Evolutionary conservation across 208 protist species (phyloP), one percentile per base, ranked within the genome.

Genomic region (Angomonas deanei): DNA sequence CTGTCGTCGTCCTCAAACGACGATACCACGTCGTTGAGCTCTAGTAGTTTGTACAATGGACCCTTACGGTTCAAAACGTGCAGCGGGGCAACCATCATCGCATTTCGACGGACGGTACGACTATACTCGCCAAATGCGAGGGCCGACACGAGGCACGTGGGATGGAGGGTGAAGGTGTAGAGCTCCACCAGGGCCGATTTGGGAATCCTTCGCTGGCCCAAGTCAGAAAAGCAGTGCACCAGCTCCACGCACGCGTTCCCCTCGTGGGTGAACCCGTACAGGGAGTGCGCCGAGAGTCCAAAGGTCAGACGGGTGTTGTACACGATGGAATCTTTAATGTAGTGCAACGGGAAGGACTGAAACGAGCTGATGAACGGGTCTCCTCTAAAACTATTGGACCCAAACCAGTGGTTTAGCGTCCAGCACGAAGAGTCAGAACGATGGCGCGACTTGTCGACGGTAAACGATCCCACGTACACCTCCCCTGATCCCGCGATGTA

Each of bases 81-180:
- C 8, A 26, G 42, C 4, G 42, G 42, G 19, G 23, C 13, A 8
- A 50, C 8, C 17, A 26, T 50, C 23, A 50, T 26, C 17, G 8
- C 3, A n/a, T n/a, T n/a, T n/a, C n/a, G n/a, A n/a, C n/a, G n/a
- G n/a, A n/a, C n/a, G n/a, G n/a, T n/a, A n/a, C n/a, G n/a, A n/a
- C n/a, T n/a, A n/a, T n/a, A n/a, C n/a, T n/a, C n/a, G n/a, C n/a
- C n/a, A n/a, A n/a, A n/a, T n/a, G n/a, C n/a, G n/a, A n/a, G n/a
- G n/a, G n/a, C n/a, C n/a, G n/a, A 74, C 33, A 94, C 42, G 1
- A 63, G 64, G 49, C 61, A 71, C 3, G 80, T 82, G 2, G 83
- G 76, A 60, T 94, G 88, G 32, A 91, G 33, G 2, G 88, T 70
- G 23, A 91, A 61, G 27, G 82, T 82, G 24, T 56, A 42, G 0